Evolutionary conservation across 768 basidiomycete genomes (phyloP).

Genomic region (Boletus fagicola): DNA sequence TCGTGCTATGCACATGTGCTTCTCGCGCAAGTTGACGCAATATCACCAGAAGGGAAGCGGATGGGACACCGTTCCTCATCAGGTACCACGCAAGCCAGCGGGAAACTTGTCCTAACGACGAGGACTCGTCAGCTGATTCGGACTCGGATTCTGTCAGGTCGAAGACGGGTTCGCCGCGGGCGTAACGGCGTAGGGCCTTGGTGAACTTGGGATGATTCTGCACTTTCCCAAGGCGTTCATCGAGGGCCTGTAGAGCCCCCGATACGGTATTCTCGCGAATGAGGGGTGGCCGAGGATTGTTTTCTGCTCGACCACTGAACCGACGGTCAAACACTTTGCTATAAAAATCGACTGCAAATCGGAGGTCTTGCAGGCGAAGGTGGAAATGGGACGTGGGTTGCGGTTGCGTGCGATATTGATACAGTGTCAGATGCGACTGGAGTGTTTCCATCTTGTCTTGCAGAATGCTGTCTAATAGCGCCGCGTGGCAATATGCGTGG

Average conservation of each 20-base stretch:
- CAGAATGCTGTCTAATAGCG: slow-evolving; percentile 82
- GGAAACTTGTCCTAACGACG: slow-evolving; percentile 20
- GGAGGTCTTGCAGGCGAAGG: slow-evolving; percentile 68
- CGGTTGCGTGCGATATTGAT: slow-evolving; percentile 62
- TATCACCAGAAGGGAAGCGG: slow-evolving; percentile 61
- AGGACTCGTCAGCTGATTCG: slow-evolving; percentile 11
- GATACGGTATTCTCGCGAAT: slow-evolving; percentile 71
- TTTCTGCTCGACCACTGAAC: slow-evolving; percentile 70
- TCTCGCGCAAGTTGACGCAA: slow-evolving; percentile 61
- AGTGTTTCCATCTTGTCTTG: slow-evolving; percentile 84
- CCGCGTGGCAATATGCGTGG: slow-evolving; percentile 71
- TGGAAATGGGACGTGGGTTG: slow-evolving; percentile 60
- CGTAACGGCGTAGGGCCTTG: slow-evolving; percentile 50
- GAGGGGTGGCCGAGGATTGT: slow-evolving; percentile 62
- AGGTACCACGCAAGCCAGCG: slow-evolving; percentile 69
- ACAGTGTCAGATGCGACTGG: slow-evolving; percentile 71
- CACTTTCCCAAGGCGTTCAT: slow-evolving; percentile 51
- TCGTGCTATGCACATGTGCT: slow-evolving; percentile 57
- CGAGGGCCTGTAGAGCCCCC: slow-evolving; percentile 62
- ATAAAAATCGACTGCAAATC: slow-evolving; percentile 76
- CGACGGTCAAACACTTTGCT: slow-evolving; percentile 68
- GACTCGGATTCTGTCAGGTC: slow-evolving; percentile 15
- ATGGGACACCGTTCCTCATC: slow-evolving; percentile 65
- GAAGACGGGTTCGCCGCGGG: slow-evolving; percentile 47
- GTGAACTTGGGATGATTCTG: slow-evolving; percentile 21